These are phyloP conservation scores for Cyclocybe cylindracea DNA, from an alignment of 768 basidiomycete genomes.

Conservation along the genomic window DNA sequence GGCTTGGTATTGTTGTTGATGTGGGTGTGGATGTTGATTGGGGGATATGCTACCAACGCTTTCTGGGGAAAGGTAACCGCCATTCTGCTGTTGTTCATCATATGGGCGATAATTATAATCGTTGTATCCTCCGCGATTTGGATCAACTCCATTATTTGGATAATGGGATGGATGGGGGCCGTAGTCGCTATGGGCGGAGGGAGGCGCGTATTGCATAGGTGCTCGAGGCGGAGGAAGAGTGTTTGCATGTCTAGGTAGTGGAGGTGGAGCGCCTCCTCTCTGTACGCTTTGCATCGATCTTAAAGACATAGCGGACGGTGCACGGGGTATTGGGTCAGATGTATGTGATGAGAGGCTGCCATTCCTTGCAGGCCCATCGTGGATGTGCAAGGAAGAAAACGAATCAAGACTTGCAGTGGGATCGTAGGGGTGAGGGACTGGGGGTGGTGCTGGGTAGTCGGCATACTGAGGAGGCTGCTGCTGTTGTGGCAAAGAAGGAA, in stretches of 20 bases:
- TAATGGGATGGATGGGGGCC: constrained; percentile 2
- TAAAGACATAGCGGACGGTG: constrained; percentile 25
- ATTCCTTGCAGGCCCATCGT: constrained; percentile 31
- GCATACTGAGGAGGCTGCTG: constrained; percentile 30
- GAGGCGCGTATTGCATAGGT: constrained; percentile 4
- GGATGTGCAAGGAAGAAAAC: constrained; percentile 56
- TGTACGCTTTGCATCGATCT: constrained; percentile 6
- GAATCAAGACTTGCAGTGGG: constrained; percentile 46
- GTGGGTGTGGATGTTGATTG: constrained; percentile 8
- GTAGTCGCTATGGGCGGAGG: constrained; percentile 2
- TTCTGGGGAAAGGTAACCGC: constrained; percentile 7
- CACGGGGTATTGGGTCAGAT: constrained; percentile 22
- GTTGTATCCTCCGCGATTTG: neutral
- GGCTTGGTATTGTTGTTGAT: neutral
- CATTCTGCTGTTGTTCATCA: constrained; percentile 3
- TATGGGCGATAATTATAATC: constrained; percentile 4
- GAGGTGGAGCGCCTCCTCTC: constrained; percentile 3
- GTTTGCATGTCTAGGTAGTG: constrained; percentile 17
- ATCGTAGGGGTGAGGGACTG: constrained; percentile 38
- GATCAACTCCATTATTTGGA: neutral
- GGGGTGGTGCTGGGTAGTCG: constrained; percentile 23
- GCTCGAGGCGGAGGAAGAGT: constrained; percentile 12
- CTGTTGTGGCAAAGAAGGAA: constrained; percentile 45
- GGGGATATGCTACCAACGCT: neutral
- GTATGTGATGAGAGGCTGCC: constrained; percentile 5